Base-by-base conservation (phyloP, 495 filamentous ascomycete genomes). In the Achaetomiella virescens region DNA sequence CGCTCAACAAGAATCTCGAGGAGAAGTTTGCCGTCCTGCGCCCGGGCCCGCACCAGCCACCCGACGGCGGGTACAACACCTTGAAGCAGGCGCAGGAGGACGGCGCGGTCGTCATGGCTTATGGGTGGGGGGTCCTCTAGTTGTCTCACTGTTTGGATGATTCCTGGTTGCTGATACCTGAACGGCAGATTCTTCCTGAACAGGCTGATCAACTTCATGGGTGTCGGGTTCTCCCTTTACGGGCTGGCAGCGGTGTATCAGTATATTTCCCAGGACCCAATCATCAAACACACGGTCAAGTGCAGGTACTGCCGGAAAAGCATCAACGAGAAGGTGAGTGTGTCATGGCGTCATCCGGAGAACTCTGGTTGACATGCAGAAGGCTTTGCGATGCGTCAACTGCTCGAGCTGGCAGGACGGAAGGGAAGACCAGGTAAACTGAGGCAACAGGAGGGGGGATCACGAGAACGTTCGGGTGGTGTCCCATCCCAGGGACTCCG, bases 331-430 rank as follows among this genome's bases (percentile, higher is more conserved):
- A 82, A 84, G 81, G 85, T 87, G 54, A 44, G 74, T 64, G 18
- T 1, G 1, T 31, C 21, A 7, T 27, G 20, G n/a, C 21, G 12
- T 15, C 2, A 0, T 1, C 25, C 2, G 40, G 8, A 52, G 21
- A 37, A 7, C 21, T 20, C 7, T 27, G 27, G 11, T 12, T 44
- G 42, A 50, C 54, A 22, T 18, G 51, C 36, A 1, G 25, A 43
- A 88, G 84, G 81, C 83, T 17, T 63, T 69, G 45, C 77, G 86
- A 1, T 90, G 86, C 66, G 64, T 85, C 17, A 84, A 88, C 57
- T 90, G 86, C 64, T 88, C 84, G 6, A 87, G 82, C 57, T 90
- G 86, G 86, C 80, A 83, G 60, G 86, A 90, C 71, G 86, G 85
- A n/a, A 75, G 85, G 59, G 86, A 90, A 65, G 83, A 87, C 31